Evolutionary conservation across 805 yeast species (phyloP).

Genomic region (Millerago galiae): DNA sequence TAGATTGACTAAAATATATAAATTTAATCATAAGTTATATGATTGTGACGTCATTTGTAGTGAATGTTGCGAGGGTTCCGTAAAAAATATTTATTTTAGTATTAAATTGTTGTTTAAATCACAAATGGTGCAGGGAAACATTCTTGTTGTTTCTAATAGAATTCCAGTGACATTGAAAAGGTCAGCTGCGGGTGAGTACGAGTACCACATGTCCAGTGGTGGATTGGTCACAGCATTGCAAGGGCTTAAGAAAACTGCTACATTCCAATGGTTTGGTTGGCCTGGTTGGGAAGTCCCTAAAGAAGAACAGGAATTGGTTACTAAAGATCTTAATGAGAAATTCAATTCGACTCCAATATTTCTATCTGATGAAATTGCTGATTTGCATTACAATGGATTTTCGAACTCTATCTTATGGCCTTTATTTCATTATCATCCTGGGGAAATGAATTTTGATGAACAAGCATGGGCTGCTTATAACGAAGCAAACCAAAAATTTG

Average conservation of each 20-base stretch:
- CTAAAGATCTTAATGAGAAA: slow-evolving; percentile 60
- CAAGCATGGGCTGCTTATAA: slow-evolving; percentile 97
- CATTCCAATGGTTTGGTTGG: slow-evolving; percentile 99
- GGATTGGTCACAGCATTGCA: slow-evolving; percentile 95
- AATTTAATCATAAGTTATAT: too few species aligned
- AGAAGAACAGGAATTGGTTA: slow-evolving; percentile 62
- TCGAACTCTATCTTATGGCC: slow-evolving; percentile 97
- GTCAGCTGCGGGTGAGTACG: slow-evolving; percentile 55
- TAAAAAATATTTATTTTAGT: too few species aligned
- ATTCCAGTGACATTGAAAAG: slow-evolving; percentile 89
- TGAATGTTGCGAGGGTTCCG: too few species aligned
- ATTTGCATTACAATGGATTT: slow-evolving; percentile 94
- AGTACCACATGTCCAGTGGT: slow-evolving; percentile 91
- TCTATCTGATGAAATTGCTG: slow-evolving; percentile 84
- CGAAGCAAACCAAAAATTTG: slow-evolving; percentile 83
- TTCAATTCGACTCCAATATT: slow-evolving; percentile 90
- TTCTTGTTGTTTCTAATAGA: slow-evolving; percentile 88
- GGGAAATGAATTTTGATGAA: slow-evolving; percentile 97
- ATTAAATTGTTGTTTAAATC: neutral
- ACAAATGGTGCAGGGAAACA: slow-evolving; percentile 37
- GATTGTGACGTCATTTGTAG: too few species aligned
- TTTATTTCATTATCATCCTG: slow-evolving; percentile 96
- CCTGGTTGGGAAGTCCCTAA: slow-evolving; percentile 87
- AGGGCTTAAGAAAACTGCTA: slow-evolving; percentile 75
- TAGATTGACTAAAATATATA: too few species aligned